Evolutionary conservation across 202 grass and related monocot species (phyloP).

Genomic region (Panicum virgatum): DNA sequence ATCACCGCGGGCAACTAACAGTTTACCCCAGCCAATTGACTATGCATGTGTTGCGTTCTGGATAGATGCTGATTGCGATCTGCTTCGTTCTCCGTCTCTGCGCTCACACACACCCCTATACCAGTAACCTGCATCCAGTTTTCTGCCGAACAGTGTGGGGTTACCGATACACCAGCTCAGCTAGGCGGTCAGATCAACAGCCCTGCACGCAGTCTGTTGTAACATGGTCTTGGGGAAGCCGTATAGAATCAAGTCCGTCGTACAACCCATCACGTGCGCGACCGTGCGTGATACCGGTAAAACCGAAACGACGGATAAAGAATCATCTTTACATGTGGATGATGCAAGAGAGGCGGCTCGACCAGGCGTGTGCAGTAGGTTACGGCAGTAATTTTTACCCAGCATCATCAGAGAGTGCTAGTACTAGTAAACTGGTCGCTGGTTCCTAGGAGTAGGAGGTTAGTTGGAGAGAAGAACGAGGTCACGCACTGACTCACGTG

Average conservation of each 20-base stretch:
- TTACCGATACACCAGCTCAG: not conserved
- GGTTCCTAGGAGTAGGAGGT: not conserved
- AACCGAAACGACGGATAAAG: not conserved
- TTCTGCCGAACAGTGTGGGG: not conserved
- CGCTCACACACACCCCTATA: not conserved
- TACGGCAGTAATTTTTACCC: not conserved
- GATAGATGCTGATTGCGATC: not conserved
- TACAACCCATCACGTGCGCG: constrained; percentile 11
- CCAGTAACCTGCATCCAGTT: not conserved
- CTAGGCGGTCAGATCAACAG: not conserved
- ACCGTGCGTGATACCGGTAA: constrained; percentile 22
- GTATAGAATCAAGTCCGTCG: not conserved
- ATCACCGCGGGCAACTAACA: not conserved
- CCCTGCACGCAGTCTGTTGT: not conserved
- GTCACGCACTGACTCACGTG: not conserved
- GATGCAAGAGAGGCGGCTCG: not conserved
- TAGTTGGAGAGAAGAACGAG: not conserved
- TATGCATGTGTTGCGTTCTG: not conserved
- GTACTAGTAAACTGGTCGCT: not conserved
- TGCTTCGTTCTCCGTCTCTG: not conserved
- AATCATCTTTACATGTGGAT: not conserved
- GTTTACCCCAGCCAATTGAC: not conserved
- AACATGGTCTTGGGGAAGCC: constrained; percentile 14
- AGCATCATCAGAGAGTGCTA: not conserved
- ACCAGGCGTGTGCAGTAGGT: not conserved